These are phyloP conservation scores for Pelagophyceae sp. DNA, from an alignment of 352 stramenopile species.

Conservation along the genomic window DNA sequence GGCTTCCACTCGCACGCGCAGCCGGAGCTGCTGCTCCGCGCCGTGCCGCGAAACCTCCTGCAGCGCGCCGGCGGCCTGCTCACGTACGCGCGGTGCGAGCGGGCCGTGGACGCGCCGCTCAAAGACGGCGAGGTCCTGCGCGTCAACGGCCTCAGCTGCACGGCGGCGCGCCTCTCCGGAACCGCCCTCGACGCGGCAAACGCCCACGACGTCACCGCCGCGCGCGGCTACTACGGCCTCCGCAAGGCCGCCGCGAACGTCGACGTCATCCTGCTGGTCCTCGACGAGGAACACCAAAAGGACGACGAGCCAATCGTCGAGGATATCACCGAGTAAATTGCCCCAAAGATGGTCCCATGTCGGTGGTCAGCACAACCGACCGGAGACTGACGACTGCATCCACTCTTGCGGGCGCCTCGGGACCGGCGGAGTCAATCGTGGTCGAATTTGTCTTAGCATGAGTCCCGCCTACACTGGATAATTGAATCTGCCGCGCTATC, in stretches of 20 bases:
- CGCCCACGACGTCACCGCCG: not conserved
- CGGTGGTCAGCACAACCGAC: too few species aligned
- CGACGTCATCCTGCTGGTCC: not conserved
- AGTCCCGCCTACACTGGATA: too few species aligned
- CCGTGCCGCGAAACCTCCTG: not conserved
- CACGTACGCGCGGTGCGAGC: not conserved
- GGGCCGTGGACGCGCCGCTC: not conserved
- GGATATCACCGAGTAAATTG: too few species aligned
- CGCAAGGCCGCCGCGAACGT: not conserved
- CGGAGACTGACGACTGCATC: too few species aligned
- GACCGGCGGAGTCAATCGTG: too few species aligned
- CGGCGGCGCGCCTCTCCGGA: not conserved
- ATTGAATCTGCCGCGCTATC: too few species aligned
- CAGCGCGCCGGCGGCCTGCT: constrained; percentile 1
- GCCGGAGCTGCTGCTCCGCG: not conserved
- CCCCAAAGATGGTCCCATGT: too few species aligned
- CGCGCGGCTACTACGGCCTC: constrained; percentile 1
- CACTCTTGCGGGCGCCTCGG: too few species aligned
- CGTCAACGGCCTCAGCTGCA: not conserved
- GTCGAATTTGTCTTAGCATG: too few species aligned
- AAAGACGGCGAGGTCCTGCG: not conserved
- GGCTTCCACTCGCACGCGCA: constrained; percentile 9
- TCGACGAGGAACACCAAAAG: not conserved
- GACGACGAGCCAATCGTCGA: too few species aligned
- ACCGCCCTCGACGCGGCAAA: not conserved